Base-by-base conservation (phyloP, 2,329 filamentous ascomycete genomes). In the Cercospora janseana region DNA sequence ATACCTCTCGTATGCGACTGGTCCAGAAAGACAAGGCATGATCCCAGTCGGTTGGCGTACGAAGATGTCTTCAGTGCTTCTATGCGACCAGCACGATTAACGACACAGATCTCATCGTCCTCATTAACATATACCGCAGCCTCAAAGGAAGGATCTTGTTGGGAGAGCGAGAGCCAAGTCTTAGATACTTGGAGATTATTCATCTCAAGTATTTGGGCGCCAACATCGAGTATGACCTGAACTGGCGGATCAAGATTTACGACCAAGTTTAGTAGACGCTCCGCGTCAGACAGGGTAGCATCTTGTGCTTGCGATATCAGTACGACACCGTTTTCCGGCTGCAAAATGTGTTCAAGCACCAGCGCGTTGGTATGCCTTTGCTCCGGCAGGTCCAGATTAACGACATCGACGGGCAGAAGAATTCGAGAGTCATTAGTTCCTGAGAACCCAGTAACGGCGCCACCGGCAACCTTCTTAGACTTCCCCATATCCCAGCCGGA, bases 1-100 rank as follows among this genome's bases (percentile, higher is more conserved):
- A 78, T 88, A 0, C 87, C 86, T 16, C 86, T 67, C 0, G 85
- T 87, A 54, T 90, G 85, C 0, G 79, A 76, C 50, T 90, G 81
- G 42, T 90, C 86, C 0, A 91, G 71, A 46, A 83, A 90, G 0
- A 89, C 73, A 0, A 87, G 63, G 47, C 85, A 90, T 0, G 57
- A 57, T 4, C 81, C 79, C 0, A 85, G 66, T 4, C 82, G 75
- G 0, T 73, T 70, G 0, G 70, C 66, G 57, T 79, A 88, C 0
- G 82, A 75, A 0, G 86, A 89, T 0, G 70, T 75, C 3, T 77
- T 73, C 0, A 90, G 70, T 0, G 67, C 60, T 28, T 82, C 77
- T 0, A 74, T 56, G 0, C 63, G 62, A 0, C 74, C 77, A 3
- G 67, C 64, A 0, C 74, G 70, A 51, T 81, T 75, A 0, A 84